Percentiles rank a stretch among this genome's conserved stretches.
phyloP scores from a whole-genome alignment of 768 basidiomycete species.

The Boletus bicolor region DNA sequence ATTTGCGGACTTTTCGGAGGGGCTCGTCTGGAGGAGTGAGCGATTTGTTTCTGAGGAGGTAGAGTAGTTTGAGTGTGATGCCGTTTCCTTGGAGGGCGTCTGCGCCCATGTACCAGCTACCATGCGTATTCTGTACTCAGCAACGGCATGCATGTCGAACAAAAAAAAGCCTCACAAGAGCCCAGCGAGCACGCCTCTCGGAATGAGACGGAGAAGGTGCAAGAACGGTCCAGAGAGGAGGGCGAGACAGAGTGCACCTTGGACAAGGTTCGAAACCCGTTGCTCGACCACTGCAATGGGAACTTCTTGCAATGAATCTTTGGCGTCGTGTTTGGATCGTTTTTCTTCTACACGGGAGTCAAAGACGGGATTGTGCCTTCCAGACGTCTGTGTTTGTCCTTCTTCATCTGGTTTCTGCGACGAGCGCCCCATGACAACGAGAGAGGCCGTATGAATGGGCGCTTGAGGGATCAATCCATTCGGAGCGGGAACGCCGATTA shows the following conservation, averaged over 20 bases:
- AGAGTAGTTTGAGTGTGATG: constrained; percentile 78
- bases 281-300: constrained; percentile 85
- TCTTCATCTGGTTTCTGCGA: constrained; percentile 38
- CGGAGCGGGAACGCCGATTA: constrained; percentile 84
- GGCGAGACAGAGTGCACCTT: constrained; percentile 76
- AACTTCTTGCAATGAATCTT: constrained; percentile 40
- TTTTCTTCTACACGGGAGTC: constrained; percentile 23
- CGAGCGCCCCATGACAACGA: constrained; percentile 61
- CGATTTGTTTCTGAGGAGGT: constrained; percentile 68
- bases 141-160: not conserved
- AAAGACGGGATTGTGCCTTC: not conserved
- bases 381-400: constrained; percentile 20
- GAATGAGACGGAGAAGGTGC: constrained; percentile 74
- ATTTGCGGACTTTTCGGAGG: constrained; percentile 68
- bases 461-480: constrained; percentile 86
- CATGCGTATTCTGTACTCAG: not conserved
- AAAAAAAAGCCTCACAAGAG: constrained; percentile 57
- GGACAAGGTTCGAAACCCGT: constrained; percentile 85
- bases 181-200: constrained; percentile 79
- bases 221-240: constrained; percentile 81
- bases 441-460: constrained; percentile 86
- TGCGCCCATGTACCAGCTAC: constrained; percentile 88
- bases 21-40: constrained; percentile 68
- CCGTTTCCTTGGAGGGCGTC: constrained; percentile 79
- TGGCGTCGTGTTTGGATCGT: constrained; percentile 8